Percentiles rank a stretch among this genome's conserved stretches.
Evolutionary conservation across 2,329 filamentous ascomycete genomes (phyloP).

Genomic region (Emergomyces orientalis): DNA sequence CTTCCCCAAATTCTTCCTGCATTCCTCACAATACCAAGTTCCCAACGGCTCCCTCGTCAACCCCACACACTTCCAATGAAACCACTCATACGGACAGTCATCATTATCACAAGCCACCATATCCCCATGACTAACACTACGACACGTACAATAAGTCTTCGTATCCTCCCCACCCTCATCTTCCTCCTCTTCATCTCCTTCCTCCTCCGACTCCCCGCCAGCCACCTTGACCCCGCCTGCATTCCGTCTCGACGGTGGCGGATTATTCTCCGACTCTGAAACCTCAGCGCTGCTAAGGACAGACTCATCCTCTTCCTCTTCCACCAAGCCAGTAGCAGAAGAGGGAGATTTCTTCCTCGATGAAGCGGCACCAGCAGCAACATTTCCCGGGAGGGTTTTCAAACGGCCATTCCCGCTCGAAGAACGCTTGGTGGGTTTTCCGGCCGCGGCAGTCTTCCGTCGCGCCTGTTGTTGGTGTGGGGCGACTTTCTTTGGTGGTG

Average conservation of each 20-base stretch:
- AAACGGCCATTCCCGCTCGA: slow-evolving; percentile 33
- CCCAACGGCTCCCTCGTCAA: slow-evolving; percentile 51
- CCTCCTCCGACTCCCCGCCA: slow-evolving; percentile 28
- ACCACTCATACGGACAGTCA: slow-evolving; percentile 56
- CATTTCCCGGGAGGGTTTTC: slow-evolving; percentile 20
- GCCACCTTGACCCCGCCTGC: slow-evolving; percentile 2
- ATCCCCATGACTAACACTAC: slow-evolving; percentile 55
- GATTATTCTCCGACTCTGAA: slow-evolving; percentile 38
- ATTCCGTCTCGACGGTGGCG: slow-evolving; percentile 17
- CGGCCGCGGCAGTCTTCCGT: slow-evolving; percentile 25
- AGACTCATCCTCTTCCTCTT: slow-evolving; percentile 46
- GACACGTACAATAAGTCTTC: slow-evolving; percentile 57
- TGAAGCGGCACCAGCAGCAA: slow-evolving; percentile 7
- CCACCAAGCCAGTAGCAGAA: slow-evolving; percentile 26
- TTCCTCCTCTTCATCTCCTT: slow-evolving; percentile 40
- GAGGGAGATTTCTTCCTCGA: slow-evolving; percentile 36
- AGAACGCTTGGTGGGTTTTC: slow-evolving; percentile 35
- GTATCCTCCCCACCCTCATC: slow-evolving; percentile 49
- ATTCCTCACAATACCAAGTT: slow-evolving; percentile 50
- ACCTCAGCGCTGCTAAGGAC: slow-evolving; percentile 43
- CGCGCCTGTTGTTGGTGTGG: slow-evolving; percentile 44
- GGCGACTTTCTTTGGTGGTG: slow-evolving; percentile 45
- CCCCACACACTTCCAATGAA: slow-evolving; percentile 56
- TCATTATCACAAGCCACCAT: slow-evolving; percentile 62
- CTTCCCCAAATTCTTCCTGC: slow-evolving; percentile 35